Percentiles rank a stretch among this genome's conserved stretches.
Conservation (phyloP, 2,329 filamentous ascomycete species). For the Talaromyces marneffei region DNA sequence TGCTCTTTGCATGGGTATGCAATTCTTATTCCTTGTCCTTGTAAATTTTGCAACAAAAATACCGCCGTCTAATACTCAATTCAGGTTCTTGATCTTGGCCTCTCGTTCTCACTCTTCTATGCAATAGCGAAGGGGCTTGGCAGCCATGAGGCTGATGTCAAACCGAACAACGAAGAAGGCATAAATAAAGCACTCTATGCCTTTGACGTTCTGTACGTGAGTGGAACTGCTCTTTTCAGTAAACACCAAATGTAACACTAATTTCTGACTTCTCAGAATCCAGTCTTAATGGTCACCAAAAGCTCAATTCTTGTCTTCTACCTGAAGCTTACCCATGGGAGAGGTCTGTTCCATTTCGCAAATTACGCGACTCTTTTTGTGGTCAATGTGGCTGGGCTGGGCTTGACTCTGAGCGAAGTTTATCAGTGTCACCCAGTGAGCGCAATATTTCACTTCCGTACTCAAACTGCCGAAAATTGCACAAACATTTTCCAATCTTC, state of each 20-base stretch:
- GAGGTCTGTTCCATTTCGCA: conserved; percentile 67
- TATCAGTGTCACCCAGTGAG: conserved; percentile 73
- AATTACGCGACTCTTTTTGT: conserved; percentile 70
- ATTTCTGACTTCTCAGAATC: conserved; percentile 55
- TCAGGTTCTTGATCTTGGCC: background rate
- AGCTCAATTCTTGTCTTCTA: conserved; percentile 88
- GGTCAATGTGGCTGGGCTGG: conserved; percentile 72
- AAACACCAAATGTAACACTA: background rate
- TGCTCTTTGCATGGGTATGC: conserved; percentile 69
- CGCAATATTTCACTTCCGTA: conserved; percentile 56
- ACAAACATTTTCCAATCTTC: conserved; percentile 59
- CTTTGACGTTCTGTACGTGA: conserved; percentile 41
- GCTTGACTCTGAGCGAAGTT: conserved; percentile 77
- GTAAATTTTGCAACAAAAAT: too few relatives aligned
- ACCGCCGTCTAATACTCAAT: background rate
- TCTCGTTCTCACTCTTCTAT: background rate
- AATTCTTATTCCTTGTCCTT: too few relatives aligned
- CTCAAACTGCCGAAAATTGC: conserved; percentile 44
- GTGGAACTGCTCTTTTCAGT: conserved; percentile 13
- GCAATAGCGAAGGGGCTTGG: background rate
- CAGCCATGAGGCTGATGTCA: background rate
- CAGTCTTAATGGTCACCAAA: conserved; percentile 83
- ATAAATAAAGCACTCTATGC: background rate
- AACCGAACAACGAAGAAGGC: background rate
- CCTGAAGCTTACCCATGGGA: conserved; percentile 70